Evolutionary conservation across 2,329 filamentous ascomycete species (phyloP), one percentile per base, ranked within the genome.

Genomic region (Alternaria longipes): DNA sequence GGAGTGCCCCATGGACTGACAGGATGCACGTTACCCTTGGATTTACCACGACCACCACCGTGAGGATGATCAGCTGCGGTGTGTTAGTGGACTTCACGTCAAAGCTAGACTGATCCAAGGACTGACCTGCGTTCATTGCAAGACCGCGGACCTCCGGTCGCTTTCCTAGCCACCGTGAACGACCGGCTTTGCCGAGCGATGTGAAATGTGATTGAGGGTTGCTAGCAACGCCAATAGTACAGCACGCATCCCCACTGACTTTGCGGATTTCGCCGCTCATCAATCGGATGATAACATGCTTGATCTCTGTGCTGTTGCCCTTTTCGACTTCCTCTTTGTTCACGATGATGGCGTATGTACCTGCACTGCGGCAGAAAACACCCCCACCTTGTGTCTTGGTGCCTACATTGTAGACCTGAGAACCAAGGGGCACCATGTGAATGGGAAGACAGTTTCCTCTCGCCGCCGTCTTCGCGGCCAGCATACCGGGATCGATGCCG

Each of bases 31-130:
- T 97, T 97, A 88, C 95, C 93, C 92, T 99, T 99, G 59, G 93
- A 97, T 84, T 99, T 99, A 84, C 95, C 95, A 86, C 96, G 89
- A 81, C 95, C 95, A 91, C 95, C 95, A 87, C 95, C 95, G 80
- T 99, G 95, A 75, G 95, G 95, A 86, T 99, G 95, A 76, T 99
- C 95, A 73, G 89, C 91, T 89, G 73, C 45, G 63, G 52, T 30
- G 46, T 45, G 68, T 72, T 63, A 69, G 67, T 26, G 47, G 18
- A 38, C 34, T 56, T 16, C 34, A 44, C 36, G 40, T 22, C 8
- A n/a, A 36, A 24, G 36, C 28, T 28, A 26, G 41, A 30, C n/a
- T 36, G 14, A 32, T 26, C 12, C 18, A 5, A 18, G 56, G 28
- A 70, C 69, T 63, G 55, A 92, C 91, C 88, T 79, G 94, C 93